A percentile compares a stretch with the other conserved stretches of the same genome.
Conservation (phyloP, 2,329 filamentous ascomycete species). For the Podosphaera leucotricha region DNA sequence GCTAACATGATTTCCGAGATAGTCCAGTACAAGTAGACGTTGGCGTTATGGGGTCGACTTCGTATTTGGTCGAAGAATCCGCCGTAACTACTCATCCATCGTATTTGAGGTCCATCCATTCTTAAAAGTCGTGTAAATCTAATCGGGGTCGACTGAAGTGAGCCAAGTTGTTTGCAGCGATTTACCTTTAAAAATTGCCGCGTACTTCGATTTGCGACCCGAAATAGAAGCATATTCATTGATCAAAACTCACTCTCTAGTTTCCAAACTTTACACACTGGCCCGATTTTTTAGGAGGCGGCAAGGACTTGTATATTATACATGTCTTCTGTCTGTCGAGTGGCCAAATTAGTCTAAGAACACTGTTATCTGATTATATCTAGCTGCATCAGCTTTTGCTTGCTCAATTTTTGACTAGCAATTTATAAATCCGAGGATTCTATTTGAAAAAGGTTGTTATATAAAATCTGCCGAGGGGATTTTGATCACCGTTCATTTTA, state of each 20-base stretch:
- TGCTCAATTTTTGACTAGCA: background rate
- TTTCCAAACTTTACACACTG: background rate
- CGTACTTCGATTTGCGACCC: background rate
- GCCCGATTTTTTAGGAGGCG: background rate
- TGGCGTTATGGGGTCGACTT: background rate
- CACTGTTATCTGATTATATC: background rate
- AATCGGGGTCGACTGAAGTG: background rate
- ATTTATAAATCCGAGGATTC: background rate
- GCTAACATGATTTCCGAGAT: background rate
- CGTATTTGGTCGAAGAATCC: background rate
- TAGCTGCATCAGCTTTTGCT: background rate
- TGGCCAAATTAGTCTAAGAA: background rate
- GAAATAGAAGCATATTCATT: background rate
- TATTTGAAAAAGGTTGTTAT: background rate
- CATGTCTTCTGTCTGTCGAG: background rate
- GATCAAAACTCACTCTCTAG: background rate
- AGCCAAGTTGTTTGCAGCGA: background rate
- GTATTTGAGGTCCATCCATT: background rate
- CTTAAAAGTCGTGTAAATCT: background rate
- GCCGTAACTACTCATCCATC: background rate
- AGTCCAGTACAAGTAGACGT: background rate
- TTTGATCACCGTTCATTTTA: background rate
- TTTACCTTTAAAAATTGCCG: background rate
- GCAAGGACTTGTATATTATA: background rate
- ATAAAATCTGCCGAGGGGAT: background rate